phyloP scores from a whole-genome alignment of 2,329 filamentous ascomycete genomes.

The Diaporthe batatas region DNA sequence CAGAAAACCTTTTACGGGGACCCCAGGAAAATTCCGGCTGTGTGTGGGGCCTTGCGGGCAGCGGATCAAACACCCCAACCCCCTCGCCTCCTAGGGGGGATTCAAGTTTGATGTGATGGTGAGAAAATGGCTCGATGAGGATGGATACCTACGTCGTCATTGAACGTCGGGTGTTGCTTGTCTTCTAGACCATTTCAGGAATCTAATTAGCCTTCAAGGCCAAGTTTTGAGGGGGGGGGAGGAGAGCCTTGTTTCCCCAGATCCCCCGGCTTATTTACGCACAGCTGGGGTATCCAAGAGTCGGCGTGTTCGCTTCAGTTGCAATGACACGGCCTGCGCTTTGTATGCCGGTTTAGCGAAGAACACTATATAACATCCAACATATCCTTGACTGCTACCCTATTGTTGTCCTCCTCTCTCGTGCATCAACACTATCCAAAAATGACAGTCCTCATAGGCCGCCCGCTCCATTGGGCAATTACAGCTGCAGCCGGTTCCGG shows the following conservation, averaged over 20 bases:
- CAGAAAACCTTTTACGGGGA: slow-evolving; percentile 30
- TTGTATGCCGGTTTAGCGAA: neutral
- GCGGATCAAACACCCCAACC: slow-evolving; percentile 12
- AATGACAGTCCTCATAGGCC: slow-evolving; percentile 49
- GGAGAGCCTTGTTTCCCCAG: neutral
- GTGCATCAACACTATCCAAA: slow-evolving; percentile 30
- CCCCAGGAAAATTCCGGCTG: slow-evolving; percentile 26
- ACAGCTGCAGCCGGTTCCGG: slow-evolving; percentile 53
- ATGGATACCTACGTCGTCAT: slow-evolving; percentile 28
- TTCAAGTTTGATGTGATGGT: neutral
- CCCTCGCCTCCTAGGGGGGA: neutral
- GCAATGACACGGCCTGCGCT: slow-evolving; percentile 20
- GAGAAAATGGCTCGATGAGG: slow-evolving; percentile 13
- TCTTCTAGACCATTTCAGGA: neutral
- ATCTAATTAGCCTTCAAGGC: slow-evolving; percentile 15
- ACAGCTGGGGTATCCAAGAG: slow-evolving; percentile 30
- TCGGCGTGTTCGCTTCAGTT: slow-evolving; percentile 9
- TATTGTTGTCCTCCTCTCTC: neutral
- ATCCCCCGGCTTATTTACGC: slow-evolving; percentile 16
- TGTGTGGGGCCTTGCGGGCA: slow-evolving; percentile 18
- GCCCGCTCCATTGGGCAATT: slow-evolving; percentile 56
- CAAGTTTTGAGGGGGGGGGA: slow-evolving; percentile 11
- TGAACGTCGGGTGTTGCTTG: neutral
- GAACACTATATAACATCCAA: slow-evolving; percentile 16
- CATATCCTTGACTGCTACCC: neutral